Conservation (phyloP, 768 basidiomycete genomes). For the Heimioporus sp. region DNA sequence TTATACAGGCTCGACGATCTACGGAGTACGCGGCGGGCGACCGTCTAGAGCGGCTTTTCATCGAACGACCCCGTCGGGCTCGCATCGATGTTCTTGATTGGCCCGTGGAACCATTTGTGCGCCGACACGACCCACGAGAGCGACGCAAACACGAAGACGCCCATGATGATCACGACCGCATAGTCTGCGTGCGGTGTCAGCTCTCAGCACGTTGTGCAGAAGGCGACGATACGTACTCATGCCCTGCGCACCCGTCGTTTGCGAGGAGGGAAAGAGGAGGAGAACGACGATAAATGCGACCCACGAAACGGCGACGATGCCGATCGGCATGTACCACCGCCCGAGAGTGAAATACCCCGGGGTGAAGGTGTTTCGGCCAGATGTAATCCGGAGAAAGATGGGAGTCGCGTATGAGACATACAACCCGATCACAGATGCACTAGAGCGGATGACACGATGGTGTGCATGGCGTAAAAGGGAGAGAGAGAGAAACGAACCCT, state of each 20-base stretch:
- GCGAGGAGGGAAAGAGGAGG: constrained; percentile 49
- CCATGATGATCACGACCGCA: constrained; percentile 61
- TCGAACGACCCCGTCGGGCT: constrained; percentile 1
- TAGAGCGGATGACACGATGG: too few species aligned
- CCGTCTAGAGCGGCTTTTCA: constrained; percentile 11
- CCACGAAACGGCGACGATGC: constrained; percentile 62
- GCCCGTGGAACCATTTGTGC: constrained; percentile 69
- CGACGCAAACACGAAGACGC: constrained; percentile 63
- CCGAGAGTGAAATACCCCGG: constrained; percentile 65
- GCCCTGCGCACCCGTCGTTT: constrained; percentile 36
- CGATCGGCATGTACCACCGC: constrained; percentile 57
- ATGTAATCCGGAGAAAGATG: constrained; percentile 62
- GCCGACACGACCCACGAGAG: constrained; percentile 67
- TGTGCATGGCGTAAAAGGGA: too few species aligned
- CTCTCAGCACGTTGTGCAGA: too few species aligned
- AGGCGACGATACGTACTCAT: constrained; percentile 51
- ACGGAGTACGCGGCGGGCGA: too few species aligned
- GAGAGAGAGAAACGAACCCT: neutral
- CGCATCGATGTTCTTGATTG: constrained; percentile 50
- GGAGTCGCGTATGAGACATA: neutral
- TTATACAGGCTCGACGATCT: too few species aligned
- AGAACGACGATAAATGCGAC: constrained; percentile 59
- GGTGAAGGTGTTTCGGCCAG: constrained; percentile 53
- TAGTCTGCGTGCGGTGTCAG: constrained; percentile 46
- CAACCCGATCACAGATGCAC: neutral